A percentile compares a stretch with the other conserved stretches of the same genome.
Conservation (phyloP, 306 rosid species). For the Cicer arietinum region DNA sequence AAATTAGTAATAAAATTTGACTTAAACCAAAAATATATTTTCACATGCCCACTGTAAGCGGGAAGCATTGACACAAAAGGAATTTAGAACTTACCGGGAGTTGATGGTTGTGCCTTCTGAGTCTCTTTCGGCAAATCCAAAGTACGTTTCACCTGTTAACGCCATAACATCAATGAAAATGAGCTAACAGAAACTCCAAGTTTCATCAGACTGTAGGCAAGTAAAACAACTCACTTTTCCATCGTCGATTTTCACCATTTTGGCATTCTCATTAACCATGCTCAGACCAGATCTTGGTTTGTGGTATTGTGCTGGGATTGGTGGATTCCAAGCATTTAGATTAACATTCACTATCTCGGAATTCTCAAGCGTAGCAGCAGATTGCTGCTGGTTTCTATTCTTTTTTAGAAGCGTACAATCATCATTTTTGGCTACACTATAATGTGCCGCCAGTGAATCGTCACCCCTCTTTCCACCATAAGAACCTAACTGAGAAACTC, state of each 20-base stretch:
- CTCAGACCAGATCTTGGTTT: conserved; percentile 58
- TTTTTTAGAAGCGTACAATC: conserved; percentile 44
- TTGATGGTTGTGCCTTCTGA: conserved; percentile 50
- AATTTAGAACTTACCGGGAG: conserved; percentile 62
- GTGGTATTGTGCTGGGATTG: conserved; percentile 48
- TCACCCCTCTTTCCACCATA: conserved; percentile 61
- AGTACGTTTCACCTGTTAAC: conserved; percentile 58
- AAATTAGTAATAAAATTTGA: background rate
- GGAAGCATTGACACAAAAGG: background rate
- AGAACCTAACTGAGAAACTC: conserved; percentile 61
- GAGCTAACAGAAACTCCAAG: conserved; percentile 23
- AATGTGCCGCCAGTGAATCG: conserved; percentile 51
- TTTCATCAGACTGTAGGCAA: conserved; percentile 19
- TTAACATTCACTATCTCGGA: conserved; percentile 70
- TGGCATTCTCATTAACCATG: conserved; percentile 53
- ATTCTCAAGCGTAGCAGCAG: conserved; percentile 50
- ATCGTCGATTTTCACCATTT: conserved; percentile 47
- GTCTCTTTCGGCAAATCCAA: conserved; percentile 56
- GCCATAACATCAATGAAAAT: conserved; percentile 39
- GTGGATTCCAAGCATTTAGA: conserved; percentile 77
- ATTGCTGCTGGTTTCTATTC: conserved; percentile 59
- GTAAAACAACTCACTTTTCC: conserved; percentile 65
- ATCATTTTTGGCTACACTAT: conserved; percentile 60
- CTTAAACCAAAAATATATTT: conserved; percentile 9
- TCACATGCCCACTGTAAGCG: conserved; percentile 4